Base-by-base conservation (phyloP, 139 green algal species). In the Chlorella ohadii region DNA sequence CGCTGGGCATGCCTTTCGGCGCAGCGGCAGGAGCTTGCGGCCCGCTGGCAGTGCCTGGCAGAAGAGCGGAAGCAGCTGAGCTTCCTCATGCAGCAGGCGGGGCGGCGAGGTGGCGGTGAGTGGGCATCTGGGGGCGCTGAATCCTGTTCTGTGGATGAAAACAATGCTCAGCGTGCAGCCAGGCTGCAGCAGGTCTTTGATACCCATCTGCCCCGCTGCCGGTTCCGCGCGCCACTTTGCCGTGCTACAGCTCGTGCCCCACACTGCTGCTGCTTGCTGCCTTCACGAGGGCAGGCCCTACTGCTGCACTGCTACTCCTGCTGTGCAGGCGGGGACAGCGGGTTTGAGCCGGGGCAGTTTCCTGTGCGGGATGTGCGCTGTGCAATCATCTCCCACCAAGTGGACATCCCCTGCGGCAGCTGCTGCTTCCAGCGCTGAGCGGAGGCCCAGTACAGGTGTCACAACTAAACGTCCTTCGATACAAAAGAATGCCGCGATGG, bases 351-450 rank as follows among this genome's bases (percentile, higher is more conserved):
- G 19, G 66, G 66, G 19, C 66, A 51, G 34, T 23, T 38, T 1
- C 66, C 66, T 15, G 5, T 73, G 19, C n/a, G 66, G 31, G 66
- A 73, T 7, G 66, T 73, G 34, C 41, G 33, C 19, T 73, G 66
- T n/a, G 66, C 66, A 19, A 22, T 73, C 12, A 38, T 73, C 66
- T 47, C 66, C 1, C 66, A 73, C 66, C 66, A 73, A 23, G 20
- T 73, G 34, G 66, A 73, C 34, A n/a, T 41, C 33, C 66, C 66
- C 19, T 73, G 34, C 19, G 41, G 41, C 66, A 73, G 66, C 66
- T 73, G 66, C 66, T 73, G 66, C 66, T 73, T 73, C 66, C 66
- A 73, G 66, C 66, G 66, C 66, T 73, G 34, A 51, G 12, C 34
- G 33, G n/a, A n/a, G n/a, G n/a, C n/a, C n/a, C n/a, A n/a, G n/a